Percentiles rank a stretch among this genome's conserved stretches.
Conservation (phyloP, 176 grass and related monocot species). For the Dendrocalamus sinicus region DNA sequence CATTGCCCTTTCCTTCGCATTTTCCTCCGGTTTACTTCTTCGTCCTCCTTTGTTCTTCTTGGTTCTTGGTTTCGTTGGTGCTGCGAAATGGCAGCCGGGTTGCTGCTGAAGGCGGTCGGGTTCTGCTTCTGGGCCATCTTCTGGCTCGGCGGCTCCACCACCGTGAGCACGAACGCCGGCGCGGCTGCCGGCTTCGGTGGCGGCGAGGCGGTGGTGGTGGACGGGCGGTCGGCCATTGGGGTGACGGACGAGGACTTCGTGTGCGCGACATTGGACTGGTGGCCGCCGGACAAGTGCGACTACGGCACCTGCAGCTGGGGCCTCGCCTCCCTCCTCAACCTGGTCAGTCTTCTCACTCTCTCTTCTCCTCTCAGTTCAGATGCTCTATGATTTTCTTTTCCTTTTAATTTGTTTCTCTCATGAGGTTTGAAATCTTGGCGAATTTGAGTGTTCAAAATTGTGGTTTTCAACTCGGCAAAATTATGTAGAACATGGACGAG, state of each 20-base stretch:
- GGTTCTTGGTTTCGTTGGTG: background rate
- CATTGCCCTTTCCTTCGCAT: constrained; percentile 35
- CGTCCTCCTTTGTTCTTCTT: background rate
- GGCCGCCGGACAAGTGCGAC: constrained; percentile 90
- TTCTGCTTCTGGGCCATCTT: constrained; percentile 58
- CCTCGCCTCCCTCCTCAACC: constrained; percentile 63
- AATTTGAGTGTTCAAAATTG: background rate
- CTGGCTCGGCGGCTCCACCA: constrained; percentile 48
- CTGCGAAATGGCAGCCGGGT: constrained; percentile 26
- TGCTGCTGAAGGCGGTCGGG: constrained; percentile 41
- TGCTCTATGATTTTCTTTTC: background rate
- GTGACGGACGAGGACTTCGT: constrained; percentile 70
- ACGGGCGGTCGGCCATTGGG: constrained; percentile 48
- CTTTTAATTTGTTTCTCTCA: background rate
- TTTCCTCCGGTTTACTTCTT: background rate
- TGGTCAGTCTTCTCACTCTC: constrained; percentile 43
- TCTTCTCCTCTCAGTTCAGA: background rate
- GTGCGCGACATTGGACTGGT: constrained; percentile 89
- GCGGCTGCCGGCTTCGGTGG: background rate
- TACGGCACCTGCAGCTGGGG: constrained; percentile 90
- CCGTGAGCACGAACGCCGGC: constrained; percentile 33
- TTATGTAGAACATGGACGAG: background rate
- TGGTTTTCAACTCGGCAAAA: background rate
- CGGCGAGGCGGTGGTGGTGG: constrained; percentile 51
- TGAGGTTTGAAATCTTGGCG: background rate